phyloP scores from a whole-genome alignment of 2,329 filamentous ascomycete genomes.

The Bipolaris victoriae region DNA sequence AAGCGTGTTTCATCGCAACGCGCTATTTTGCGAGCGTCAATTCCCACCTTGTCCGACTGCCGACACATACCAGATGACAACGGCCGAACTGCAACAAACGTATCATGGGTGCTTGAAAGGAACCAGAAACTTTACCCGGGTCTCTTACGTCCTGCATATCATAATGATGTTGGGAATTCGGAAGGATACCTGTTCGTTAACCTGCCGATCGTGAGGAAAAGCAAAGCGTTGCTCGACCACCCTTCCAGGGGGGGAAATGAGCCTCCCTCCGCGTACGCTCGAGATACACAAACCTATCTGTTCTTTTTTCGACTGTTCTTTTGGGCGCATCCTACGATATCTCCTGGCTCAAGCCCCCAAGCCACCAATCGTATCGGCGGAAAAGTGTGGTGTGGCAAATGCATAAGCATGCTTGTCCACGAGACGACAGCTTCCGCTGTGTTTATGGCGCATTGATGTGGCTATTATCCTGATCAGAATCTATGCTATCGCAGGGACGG shows the following conservation, averaged over 20 bases:
- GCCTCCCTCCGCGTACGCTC: slow-evolving; percentile 4
- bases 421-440: not conserved
- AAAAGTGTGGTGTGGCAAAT: not conserved
- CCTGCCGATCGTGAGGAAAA: slow-evolving; percentile 12
- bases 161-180: slow-evolving; percentile 3
- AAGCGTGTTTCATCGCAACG: slow-evolving; percentile 10
- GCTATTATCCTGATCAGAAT: not conserved
- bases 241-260: not conserved
- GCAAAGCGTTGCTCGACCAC: not conserved
- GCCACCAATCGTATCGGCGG: not conserved
- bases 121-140: not conserved
- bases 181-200: slow-evolving; percentile 4
- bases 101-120: not conserved
- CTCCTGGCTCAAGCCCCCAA: slow-evolving; percentile 1
- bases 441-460: not conserved
- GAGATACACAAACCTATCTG: not conserved
- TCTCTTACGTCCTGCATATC: slow-evolving; percentile 2
- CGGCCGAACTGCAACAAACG: not conserved
- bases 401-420: not conserved
- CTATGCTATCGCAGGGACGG: not conserved
- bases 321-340: not conserved
- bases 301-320: slow-evolving; percentile 6
- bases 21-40: not conserved
- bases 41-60: not conserved
- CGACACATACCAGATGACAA: too few relatives aligned